Conservation (phyloP, 106 monocot species). For the Iris macrosiphon region DNA sequence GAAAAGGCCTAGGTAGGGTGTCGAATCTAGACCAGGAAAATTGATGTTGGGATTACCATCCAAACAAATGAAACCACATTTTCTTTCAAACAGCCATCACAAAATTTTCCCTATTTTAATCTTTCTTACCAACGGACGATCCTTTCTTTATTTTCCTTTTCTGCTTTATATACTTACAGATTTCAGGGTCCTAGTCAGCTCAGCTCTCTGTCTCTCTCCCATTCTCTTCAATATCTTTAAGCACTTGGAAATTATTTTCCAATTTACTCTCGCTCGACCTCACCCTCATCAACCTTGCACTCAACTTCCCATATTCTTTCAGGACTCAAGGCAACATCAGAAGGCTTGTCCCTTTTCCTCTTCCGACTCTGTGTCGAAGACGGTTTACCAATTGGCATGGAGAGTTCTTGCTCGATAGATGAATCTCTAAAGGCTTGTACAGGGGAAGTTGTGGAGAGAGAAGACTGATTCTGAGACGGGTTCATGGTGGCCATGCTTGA, state of each 20-base stretch:
- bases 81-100: too few relatives aligned
- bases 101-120: conserved; percentile 7
- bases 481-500: conserved; percentile 50
- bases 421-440: conserved; percentile 64
- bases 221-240: conserved; percentile 56
- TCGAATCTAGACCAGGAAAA: too few relatives aligned
- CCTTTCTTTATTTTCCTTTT: conserved; percentile 28
- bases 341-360: conserved; percentile 31
- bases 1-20: too few relatives aligned
- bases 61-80: too few relatives aligned
- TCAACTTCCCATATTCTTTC: conserved; percentile 15
- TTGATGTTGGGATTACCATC: too few relatives aligned
- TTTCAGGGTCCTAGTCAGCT: conserved; percentile 35
- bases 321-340: conserved; percentile 11
- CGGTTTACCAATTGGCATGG: conserved; percentile 19
- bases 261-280: conserved; percentile 41
- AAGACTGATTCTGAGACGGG: conserved; percentile 45
- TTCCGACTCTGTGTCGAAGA: conserved; percentile 27
- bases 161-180: conserved; percentile 51
- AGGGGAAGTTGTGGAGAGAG: conserved; percentile 44
- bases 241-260: conserved; percentile 54
- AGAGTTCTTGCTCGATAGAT: conserved; percentile 37
- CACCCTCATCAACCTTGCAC: conserved; percentile 29
- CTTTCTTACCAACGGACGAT: conserved; percentile 13
- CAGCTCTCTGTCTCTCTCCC: conserved; percentile 48